Percentiles rank a stretch among this genome's conserved stretches.
Evolutionary conservation across 192 early-diverging fungal species (phyloP).

Genomic region (Chytriomyces confervae): DNA sequence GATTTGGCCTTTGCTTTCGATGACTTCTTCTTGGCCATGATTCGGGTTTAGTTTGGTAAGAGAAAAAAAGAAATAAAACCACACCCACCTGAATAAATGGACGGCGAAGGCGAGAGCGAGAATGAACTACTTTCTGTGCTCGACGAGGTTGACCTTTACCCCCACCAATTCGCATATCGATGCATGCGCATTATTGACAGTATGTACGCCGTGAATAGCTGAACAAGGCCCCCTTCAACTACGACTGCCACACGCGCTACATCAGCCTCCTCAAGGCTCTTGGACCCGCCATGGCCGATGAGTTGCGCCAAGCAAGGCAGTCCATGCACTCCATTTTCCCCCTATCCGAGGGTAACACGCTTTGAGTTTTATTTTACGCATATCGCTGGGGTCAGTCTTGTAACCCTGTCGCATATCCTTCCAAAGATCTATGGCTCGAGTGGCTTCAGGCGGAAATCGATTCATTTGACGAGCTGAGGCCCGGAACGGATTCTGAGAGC

Average conservation of each 20-base stretch:
- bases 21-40: slow-evolving; percentile 19
- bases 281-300: slow-evolving; percentile 31
- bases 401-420: not conserved
- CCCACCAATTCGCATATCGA: no score
- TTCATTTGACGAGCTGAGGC: not conserved
- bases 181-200: no score
- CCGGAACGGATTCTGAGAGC: not conserved
- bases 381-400: not conserved
- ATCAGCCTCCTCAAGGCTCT: slow-evolving; percentile 1
- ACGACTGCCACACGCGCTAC: slow-evolving; percentile 16
- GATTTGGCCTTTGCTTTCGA: not conserved
- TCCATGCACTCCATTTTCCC: slow-evolving; percentile 66
- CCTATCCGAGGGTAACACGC: slow-evolving; percentile 64
- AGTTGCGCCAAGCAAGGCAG: slow-evolving; percentile 61
- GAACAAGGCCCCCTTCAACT: slow-evolving; percentile 16
- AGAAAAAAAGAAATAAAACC: slow-evolving; percentile 17
- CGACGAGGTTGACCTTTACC: not conserved
- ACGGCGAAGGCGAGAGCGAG: not conserved
- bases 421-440: slow-evolving; percentile 71
- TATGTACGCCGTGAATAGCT: not conserved
- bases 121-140: slow-evolving; percentile 1
- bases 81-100: not conserved
- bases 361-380: not conserved
- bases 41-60: not conserved
- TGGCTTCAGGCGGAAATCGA: slow-evolving; percentile 72